phyloP scores from a whole-genome alignment of 2,329 filamentous ascomycete species.

The Rugonectria rugulosa region DNA sequence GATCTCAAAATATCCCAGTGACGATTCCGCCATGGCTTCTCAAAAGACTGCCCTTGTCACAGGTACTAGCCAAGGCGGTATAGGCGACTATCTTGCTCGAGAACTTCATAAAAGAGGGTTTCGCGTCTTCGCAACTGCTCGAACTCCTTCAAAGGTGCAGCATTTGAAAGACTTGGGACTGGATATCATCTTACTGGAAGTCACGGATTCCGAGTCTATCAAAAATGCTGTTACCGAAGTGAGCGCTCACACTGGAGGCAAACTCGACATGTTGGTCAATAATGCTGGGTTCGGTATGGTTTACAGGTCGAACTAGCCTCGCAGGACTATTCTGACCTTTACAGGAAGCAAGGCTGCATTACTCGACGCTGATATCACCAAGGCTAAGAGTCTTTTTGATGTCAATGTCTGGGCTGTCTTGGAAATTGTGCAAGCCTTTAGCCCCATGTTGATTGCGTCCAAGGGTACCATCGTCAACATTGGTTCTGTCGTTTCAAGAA shows the following conservation, averaged over 20 bases:
- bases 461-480: slow-evolving; percentile 50
- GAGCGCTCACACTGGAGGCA: slow-evolving; percentile 43
- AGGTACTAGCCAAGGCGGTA: slow-evolving; percentile 49
- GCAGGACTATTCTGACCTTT: not conserved
- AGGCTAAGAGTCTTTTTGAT: slow-evolving; percentile 43
- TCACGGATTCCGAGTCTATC: slow-evolving; percentile 47
- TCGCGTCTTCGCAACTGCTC: slow-evolving; percentile 51
- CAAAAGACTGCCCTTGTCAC: slow-evolving; percentile 45
- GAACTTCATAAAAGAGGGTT: slow-evolving; percentile 48
- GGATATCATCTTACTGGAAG: slow-evolving; percentile 50
- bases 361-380: slow-evolving; percentile 30
- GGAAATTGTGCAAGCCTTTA: slow-evolving; percentile 48
- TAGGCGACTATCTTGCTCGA: slow-evolving; percentile 49
- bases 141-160: slow-evolving; percentile 43
- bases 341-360: slow-evolving; percentile 30
- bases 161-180: slow-evolving; percentile 44
- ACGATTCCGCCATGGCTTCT: slow-evolving; percentile 11
- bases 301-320: slow-evolving; percentile 23
- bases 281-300: slow-evolving; percentile 47
- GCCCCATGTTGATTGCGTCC: slow-evolving; percentile 45
- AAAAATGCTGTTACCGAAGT: slow-evolving; percentile 42
- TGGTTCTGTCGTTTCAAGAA: slow-evolving; percentile 44
- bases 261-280: slow-evolving; percentile 53
- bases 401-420: slow-evolving; percentile 50
- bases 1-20: no score